A percentile compares a stretch with the other conserved stretches of the same genome.
Evolutionary conservation across 2,329 filamentous ascomycete genomes (phyloP).

Genomic region (Gaeumannomyces tritici): DNA sequence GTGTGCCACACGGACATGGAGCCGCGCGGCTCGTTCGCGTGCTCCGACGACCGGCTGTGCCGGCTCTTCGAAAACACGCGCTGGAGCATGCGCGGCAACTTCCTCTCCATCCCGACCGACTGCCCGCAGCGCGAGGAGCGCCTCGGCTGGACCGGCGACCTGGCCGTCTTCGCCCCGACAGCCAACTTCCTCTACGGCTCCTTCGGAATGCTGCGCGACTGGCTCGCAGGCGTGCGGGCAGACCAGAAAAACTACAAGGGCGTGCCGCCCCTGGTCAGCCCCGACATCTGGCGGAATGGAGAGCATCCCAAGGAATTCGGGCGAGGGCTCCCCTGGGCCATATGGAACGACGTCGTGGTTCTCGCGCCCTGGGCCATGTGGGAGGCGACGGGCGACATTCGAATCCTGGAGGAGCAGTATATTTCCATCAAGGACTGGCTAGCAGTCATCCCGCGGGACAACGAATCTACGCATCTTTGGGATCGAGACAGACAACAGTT

Average conservation of each 20-base stretch:
- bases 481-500: conserved; percentile 14
- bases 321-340: neutral
- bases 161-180: conserved; percentile 38
- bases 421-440: conserved; percentile 19
- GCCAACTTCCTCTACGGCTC: conserved; percentile 45
- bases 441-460: conserved; percentile 15
- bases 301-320: too few relatives aligned
- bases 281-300: conserved; percentile 11
- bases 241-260: conserved; percentile 22
- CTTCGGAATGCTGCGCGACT: conserved; percentile 36
- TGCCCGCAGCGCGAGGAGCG: conserved; percentile 47
- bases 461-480: conserved; percentile 7
- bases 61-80: conserved; percentile 42
- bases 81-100: conserved; percentile 51
- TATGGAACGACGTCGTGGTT: conserved; percentile 20
- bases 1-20: conserved; percentile 42
- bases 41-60: conserved; percentile 41
- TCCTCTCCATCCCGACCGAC: conserved; percentile 47
- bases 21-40: conserved; percentile 38
- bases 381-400: conserved; percentile 14
- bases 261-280: conserved; percentile 20
- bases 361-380: conserved; percentile 21
- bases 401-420: conserved; percentile 18
- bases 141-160: conserved; percentile 43
- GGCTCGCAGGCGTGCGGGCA: conserved; percentile 35